Percentiles rank a stretch among this genome's conserved stretches.
Evolutionary conservation across 768 basidiomycete species (phyloP).

Genomic region (Suillus brevipes): DNA sequence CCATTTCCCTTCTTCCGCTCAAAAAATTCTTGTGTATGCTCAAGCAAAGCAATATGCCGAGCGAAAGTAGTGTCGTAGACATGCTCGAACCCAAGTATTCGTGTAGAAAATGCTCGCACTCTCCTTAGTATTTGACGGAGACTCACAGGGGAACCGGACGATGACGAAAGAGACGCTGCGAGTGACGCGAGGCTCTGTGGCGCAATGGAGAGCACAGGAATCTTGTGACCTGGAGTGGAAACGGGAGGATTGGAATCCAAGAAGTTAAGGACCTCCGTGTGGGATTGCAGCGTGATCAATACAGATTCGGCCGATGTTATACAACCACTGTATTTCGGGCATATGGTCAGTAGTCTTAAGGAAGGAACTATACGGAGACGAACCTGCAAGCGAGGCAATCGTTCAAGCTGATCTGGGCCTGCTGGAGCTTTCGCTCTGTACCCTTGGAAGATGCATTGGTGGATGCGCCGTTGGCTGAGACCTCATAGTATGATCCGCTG

Average conservation of each 20-base stretch:
- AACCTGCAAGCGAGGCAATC: slow-evolving; percentile 98
- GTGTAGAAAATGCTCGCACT: slow-evolving; percentile 66
- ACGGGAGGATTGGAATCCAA: slow-evolving; percentile 55
- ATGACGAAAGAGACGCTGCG: slow-evolving; percentile 57
- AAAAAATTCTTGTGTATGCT: slow-evolving; percentile 78
- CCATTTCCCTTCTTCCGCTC: slow-evolving; percentile 56
- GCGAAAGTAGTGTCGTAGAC: slow-evolving; percentile 96
- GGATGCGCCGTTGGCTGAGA: slow-evolving; percentile 39
- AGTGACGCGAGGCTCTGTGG: slow-evolving; percentile 87
- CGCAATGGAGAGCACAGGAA: slow-evolving; percentile 83
- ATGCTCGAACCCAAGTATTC: slow-evolving; percentile 71
- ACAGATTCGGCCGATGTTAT: slow-evolving; percentile 98
- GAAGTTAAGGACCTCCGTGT: slow-evolving; percentile 85
- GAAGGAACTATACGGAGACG: slow-evolving; percentile 25
- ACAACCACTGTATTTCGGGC: slow-evolving; percentile 67
- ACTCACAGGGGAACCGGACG: slow-evolving; percentile 44
- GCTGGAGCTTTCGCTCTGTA: slow-evolving; percentile 66
- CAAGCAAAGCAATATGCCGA: slow-evolving; percentile 78
- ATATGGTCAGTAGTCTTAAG: slow-evolving; percentile 1
- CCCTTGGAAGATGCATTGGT: slow-evolving; percentile 24
- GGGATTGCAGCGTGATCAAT: slow-evolving; percentile 93
- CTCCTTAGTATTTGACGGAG: slow-evolving; percentile 66
- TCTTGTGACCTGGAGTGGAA: slow-evolving; percentile 42
- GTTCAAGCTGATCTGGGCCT: slow-evolving; percentile 94
- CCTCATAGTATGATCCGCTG: slow-evolving; percentile 85